phyloP scores from a whole-genome alignment of 2,329 filamentous ascomycete species.

The Arthroderma sp. region DNA sequence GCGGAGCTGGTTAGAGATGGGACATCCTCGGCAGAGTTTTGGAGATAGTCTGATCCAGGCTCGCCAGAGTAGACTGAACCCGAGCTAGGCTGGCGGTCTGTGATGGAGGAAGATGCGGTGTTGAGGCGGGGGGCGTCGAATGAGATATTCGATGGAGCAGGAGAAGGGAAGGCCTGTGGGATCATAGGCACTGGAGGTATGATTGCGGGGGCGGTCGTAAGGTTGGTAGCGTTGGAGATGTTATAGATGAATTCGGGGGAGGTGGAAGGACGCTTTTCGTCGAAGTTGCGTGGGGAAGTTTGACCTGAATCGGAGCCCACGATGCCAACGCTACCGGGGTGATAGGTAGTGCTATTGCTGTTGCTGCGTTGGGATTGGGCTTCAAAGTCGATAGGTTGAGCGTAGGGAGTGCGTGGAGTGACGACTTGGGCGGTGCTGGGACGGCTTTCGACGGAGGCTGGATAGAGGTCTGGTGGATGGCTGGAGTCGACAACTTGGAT shows the following conservation, averaged over 20 bases:
- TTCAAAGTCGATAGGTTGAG: slow-evolving; percentile 6
- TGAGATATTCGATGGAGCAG: slow-evolving; percentile 31
- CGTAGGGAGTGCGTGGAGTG: slow-evolving; percentile 12
- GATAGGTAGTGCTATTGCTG: slow-evolving; percentile 12
- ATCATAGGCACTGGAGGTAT: slow-evolving; percentile 27
- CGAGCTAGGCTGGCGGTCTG: slow-evolving; percentile 30
- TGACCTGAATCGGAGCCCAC: slow-evolving; percentile 27
- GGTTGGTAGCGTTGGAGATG: slow-evolving; percentile 31
- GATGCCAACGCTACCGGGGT: slow-evolving; percentile 19
- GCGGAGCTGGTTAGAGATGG: slow-evolving; percentile 40
- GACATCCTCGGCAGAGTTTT: slow-evolving; percentile 38
- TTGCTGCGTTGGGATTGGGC: neutral
- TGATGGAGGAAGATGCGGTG: slow-evolving; percentile 31
- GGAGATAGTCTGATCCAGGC: slow-evolving; percentile 28
- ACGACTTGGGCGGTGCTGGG: slow-evolving; percentile 8
- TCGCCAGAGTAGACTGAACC: slow-evolving; percentile 22
- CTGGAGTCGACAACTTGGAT: slow-evolving; percentile 14
- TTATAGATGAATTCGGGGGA: slow-evolving; percentile 31
- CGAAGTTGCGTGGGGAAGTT: slow-evolving; percentile 19
- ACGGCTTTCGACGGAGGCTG: slow-evolving; percentile 6
- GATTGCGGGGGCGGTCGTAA: slow-evolving; percentile 18
- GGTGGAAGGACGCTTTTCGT: slow-evolving; percentile 32
- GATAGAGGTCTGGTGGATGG: slow-evolving; percentile 3
- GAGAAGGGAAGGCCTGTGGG: slow-evolving; percentile 36
- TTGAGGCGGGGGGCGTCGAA: slow-evolving; percentile 34